A percentile compares a stretch with the other conserved stretches of the same genome.
Conservation (phyloP, 352 stramenopile genomes). For the Phytophthora fragariaefolia region DNA sequence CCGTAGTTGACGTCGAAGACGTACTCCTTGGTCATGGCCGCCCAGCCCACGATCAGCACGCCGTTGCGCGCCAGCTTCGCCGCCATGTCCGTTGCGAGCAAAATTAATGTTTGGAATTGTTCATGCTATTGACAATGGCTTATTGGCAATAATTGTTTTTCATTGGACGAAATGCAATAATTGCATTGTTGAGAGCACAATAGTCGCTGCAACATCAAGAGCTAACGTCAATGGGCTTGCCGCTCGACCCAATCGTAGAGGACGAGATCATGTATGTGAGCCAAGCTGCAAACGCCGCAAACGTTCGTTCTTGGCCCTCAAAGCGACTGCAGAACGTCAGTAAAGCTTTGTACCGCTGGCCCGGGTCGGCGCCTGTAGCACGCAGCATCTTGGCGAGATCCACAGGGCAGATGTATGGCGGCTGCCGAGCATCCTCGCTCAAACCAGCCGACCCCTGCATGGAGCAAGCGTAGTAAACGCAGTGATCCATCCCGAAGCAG, state of each 20-base stretch:
- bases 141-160: background rate
- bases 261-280: slow-evolving; percentile 8
- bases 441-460: slow-evolving; percentile 34
- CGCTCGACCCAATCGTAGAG: background rate
- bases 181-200: slow-evolving; percentile 12
- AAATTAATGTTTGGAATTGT: no score
- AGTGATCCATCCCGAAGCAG: slow-evolving; percentile 36
- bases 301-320: slow-evolving; percentile 15
- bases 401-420: slow-evolving; percentile 30
- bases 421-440: slow-evolving; percentile 29
- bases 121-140: no score
- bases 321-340: slow-evolving; percentile 26
- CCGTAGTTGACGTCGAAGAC: slow-evolving; percentile 85
- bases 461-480: slow-evolving; percentile 32
- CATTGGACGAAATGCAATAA: slow-evolving; percentile 3
- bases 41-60: slow-evolving; percentile 68
- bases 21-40: slow-evolving; percentile 69
- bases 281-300: slow-evolving; percentile 28
- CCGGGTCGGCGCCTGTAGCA: slow-evolving; percentile 17
- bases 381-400: slow-evolving; percentile 27
- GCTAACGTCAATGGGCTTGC: background rate
- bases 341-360: slow-evolving; percentile 22
- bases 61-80: slow-evolving; percentile 46
- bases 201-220: no score
- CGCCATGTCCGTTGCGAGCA: background rate